Evolutionary conservation across 805 yeast species (phyloP).

Genomic region (Starmerella etchellsii): DNA sequence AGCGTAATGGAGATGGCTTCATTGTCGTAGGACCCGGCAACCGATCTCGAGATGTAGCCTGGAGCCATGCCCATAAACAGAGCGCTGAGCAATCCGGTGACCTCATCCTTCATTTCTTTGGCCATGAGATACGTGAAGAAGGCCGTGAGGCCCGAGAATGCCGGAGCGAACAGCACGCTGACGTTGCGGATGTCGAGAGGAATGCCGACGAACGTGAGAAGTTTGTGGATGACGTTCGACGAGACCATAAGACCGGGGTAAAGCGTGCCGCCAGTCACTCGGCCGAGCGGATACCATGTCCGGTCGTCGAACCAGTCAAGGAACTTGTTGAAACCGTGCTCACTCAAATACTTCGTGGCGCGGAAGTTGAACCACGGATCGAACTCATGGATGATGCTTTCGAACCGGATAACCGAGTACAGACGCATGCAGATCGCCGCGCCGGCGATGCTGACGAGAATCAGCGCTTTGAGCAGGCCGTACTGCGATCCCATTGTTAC

Average conservation of each 20-base stretch:
- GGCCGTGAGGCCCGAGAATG: constrained; percentile 86
- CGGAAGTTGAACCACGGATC: constrained; percentile 58
- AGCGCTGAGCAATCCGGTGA: constrained; percentile 86
- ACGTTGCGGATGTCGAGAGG: constrained; percentile 92
- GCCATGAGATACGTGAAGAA: constrained; percentile 79
- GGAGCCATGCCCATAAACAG: constrained; percentile 96
- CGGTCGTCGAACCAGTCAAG: constrained; percentile 97
- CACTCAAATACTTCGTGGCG: constrained; percentile 85
- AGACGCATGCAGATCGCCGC: constrained; percentile 88
- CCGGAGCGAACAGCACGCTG: constrained; percentile 94
- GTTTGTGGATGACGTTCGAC: constrained; percentile 76
- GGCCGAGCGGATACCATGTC: constrained; percentile 97
- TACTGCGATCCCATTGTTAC: constrained; percentile 5
- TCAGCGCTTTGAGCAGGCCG: constrained; percentile 45
- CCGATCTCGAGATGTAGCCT: constrained; percentile 95
- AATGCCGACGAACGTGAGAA: constrained; percentile 48
- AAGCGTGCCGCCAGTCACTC: constrained; percentile 97
- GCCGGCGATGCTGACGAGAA: constrained; percentile 66
- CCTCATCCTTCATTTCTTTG: constrained; percentile 73
- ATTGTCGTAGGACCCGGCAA: constrained; percentile 97
- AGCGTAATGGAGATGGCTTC: constrained; percentile 97
- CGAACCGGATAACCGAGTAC: constrained; percentile 93
- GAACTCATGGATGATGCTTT: constrained; percentile 93
- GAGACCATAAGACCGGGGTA: constrained; percentile 99
- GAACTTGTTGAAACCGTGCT: constrained; percentile 75